A percentile compares a stretch with the other conserved stretches of the same genome.
These are phyloP conservation scores for Phytophthora foliorum DNA, from an alignment of 352 stramenopile genomes.

Conservation along the genomic window DNA sequence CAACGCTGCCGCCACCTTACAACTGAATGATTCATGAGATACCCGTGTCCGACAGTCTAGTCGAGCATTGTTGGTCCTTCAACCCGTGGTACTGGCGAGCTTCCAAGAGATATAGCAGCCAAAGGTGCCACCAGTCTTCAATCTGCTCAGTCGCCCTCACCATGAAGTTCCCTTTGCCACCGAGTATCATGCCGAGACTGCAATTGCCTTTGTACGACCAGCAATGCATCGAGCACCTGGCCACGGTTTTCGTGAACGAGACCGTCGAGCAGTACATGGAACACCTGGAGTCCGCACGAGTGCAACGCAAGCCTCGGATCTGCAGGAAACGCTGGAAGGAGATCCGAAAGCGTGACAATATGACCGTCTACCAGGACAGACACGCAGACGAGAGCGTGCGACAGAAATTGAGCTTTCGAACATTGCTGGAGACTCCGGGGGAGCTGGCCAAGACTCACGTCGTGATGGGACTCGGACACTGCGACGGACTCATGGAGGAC, in stretches of 20 bases:
- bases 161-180: conserved; percentile 48
- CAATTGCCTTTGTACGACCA: conserved; percentile 26
- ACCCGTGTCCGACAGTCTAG: conserved; percentile 2
- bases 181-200: conserved; percentile 34
- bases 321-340: conserved; percentile 43
- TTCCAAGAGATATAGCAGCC: too few species aligned
- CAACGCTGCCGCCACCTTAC: too few species aligned
- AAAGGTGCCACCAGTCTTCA: too few species aligned
- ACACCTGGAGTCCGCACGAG: conserved; percentile 18
- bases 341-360: conserved; percentile 41
- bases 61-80: not conserved
- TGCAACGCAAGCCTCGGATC: conserved; percentile 17
- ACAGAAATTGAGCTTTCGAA: conserved; percentile 38
- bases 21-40: not conserved
- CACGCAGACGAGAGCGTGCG: conserved; percentile 31
- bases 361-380: conserved; percentile 40
- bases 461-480: conserved; percentile 45
- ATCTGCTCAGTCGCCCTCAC: too few species aligned
- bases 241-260: conserved; percentile 39
- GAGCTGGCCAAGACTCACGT: conserved; percentile 42
- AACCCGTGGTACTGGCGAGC: too few species aligned
- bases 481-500: conserved; percentile 55
- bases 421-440: conserved; percentile 31
- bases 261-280: conserved; percentile 48
- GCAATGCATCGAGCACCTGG: conserved; percentile 39